A percentile compares a stretch with the other conserved stretches of the same genome.
Conservation (phyloP, 1,139 yeast species). For the Groenewaldozyma auringiensis region DNA sequence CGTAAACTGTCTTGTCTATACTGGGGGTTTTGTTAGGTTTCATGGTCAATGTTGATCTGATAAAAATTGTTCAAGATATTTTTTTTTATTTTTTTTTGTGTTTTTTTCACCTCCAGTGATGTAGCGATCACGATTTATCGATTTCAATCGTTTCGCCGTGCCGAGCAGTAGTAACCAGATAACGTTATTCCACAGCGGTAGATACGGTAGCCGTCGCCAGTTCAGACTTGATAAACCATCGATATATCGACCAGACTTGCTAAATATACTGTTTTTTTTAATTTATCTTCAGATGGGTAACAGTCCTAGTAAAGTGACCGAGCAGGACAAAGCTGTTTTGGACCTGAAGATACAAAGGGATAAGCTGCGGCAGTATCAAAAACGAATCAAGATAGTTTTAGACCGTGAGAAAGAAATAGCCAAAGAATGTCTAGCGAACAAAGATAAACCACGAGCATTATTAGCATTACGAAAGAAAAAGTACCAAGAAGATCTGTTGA, state of each 20-base stretch:
- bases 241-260: too few species aligned
- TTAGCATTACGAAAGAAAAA: conserved; percentile 68
- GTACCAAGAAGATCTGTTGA: conserved; percentile 65
- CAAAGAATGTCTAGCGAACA: conserved; percentile 44
- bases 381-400: conserved; percentile 48
- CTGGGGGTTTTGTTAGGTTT: conserved; percentile 1
- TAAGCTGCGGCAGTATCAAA: conserved; percentile 67
- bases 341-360: conserved; percentile 87
- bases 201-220: too few species aligned
- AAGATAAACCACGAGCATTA: conserved; percentile 55
- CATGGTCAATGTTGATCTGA: too few species aligned
- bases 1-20: conserved; percentile 18
- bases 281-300: too few species aligned
- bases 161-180: too few species aligned
- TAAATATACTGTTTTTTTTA: too few species aligned
- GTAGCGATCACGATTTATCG: background rate
- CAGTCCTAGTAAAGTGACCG: conserved; percentile 46
- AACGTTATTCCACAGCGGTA: too few species aligned
- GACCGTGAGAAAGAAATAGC: conserved; percentile 55
- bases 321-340: conserved; percentile 76
- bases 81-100: conserved; percentile 2
- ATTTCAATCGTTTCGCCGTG: too few species aligned
- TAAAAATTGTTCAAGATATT: too few species aligned
- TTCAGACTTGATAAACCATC: too few species aligned
- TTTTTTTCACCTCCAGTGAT: background rate